A percentile compares a stretch with the other conserved stretches of the same genome.
Evolutionary conservation across 768 basidiomycete genomes (phyloP).

Genomic region (Pholiota conissans): DNA sequence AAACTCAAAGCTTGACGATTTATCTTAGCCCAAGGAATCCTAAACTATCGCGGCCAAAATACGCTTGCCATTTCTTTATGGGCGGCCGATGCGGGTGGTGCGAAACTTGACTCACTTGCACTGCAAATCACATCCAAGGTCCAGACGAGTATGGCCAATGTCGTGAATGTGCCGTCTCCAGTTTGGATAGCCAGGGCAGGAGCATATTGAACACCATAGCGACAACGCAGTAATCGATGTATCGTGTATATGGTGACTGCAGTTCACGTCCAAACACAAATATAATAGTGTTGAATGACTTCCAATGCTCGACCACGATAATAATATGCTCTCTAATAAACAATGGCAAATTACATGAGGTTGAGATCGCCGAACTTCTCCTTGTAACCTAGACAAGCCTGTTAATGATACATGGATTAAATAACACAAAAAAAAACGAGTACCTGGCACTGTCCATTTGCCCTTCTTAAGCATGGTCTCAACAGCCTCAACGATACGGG

Average conservation of each 20-base stretch:
- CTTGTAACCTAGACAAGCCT: conserved; percentile 64
- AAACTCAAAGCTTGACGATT: conserved; percentile 39
- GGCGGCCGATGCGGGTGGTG: conserved; percentile 41
- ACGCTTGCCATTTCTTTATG: conserved; percentile 50
- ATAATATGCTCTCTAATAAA: conserved; percentile 6
- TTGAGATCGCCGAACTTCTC: conserved; percentile 97
- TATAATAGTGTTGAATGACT: background rate
- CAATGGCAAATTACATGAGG: conserved; percentile 61
- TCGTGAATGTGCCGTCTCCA: conserved; percentile 35
- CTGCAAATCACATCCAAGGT: conserved; percentile 38
- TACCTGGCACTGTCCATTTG: conserved; percentile 97
- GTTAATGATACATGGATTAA: background rate
- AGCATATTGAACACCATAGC: conserved; percentile 31
- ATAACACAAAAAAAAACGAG: conserved; percentile 14
- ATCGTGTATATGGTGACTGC: background rate
- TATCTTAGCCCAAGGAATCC: conserved; percentile 44
- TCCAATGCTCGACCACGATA: background rate
- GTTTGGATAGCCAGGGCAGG: conserved; percentile 31
- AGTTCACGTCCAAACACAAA: background rate
- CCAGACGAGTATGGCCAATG: conserved; percentile 33
- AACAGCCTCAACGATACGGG: conserved; percentile 86
- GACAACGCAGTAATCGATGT: no score
- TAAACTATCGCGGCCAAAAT: conserved; percentile 47
- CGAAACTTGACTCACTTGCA: conserved; percentile 37
- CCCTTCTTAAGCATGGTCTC: conserved; percentile 97